These are phyloP conservation scores for Lactarius deliciosus DNA, from an alignment of 768 basidiomycete genomes.

Conservation along the genomic window DNA sequence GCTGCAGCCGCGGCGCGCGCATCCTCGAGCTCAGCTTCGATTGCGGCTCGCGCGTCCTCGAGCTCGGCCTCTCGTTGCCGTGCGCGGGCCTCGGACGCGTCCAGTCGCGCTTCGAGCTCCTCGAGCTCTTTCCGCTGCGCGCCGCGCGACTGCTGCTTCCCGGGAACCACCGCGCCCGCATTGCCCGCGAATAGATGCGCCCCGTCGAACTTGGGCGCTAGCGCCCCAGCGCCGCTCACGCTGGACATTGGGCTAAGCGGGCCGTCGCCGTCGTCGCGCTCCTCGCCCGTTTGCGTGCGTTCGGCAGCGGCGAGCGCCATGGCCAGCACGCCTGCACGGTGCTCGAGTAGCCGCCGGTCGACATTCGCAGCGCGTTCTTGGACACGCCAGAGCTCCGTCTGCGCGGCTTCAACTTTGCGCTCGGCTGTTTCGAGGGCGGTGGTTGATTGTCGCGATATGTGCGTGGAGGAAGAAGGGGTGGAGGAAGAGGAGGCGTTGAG, in stretches of 20 bases:
- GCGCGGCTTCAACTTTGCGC: conserved; percentile 64
- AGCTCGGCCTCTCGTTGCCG: conserved; percentile 56
- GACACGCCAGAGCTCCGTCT: conserved; percentile 69
- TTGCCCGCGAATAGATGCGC: conserved; percentile 86
- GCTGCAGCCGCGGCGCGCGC: conserved; percentile 51
- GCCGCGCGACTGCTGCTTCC: conserved; percentile 33
- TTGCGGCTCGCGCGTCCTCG: conserved; percentile 42
- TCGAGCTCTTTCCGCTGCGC: conserved; percentile 44
- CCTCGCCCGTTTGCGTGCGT: conserved; percentile 46
- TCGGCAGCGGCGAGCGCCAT: conserved; percentile 46
- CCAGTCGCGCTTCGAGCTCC: conserved; percentile 67
- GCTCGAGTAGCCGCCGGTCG: conserved; percentile 66
- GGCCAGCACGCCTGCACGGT: conserved; percentile 80
- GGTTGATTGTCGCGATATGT: conserved; percentile 59
- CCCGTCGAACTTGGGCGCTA: conserved; percentile 69
- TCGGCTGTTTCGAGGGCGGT: conserved; percentile 76
- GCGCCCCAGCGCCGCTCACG: conserved; percentile 43
- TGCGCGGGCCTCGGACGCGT: conserved; percentile 53
- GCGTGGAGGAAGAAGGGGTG: conserved; percentile 40
- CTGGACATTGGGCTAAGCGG: conserved; percentile 33
- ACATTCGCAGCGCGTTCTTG: conserved; percentile 65
- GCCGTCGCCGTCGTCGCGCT: conserved; percentile 47
- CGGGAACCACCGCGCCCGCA: conserved; percentile 61
- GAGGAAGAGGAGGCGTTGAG: conserved; percentile 50
- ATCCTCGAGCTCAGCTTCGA: conserved; percentile 48